Evolutionary conservation across 2,329 filamentous ascomycete genomes (phyloP), one percentile per base, ranked within the genome.

Genomic region (Mycosphaerella sp.): DNA sequence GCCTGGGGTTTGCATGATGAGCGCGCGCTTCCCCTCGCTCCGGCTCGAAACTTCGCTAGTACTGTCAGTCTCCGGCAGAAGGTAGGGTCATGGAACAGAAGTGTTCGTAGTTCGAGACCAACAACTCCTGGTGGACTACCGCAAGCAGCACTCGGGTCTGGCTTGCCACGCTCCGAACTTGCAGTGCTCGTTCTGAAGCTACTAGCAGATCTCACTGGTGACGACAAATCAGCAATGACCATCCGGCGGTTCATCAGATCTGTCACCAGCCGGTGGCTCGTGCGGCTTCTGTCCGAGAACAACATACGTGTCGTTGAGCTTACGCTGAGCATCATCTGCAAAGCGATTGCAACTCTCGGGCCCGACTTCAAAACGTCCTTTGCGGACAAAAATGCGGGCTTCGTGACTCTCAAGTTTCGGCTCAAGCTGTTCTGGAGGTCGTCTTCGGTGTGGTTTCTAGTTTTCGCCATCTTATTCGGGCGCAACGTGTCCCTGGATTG

Each of bases 381-480:
- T 61, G 79, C 84, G 11, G 80, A 84, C 17, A 95, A 95, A 71
- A 89, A 86, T 9, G 89, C 89, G 31, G 95, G 95, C 1, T 96
- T 96, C 68, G 78, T 79, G 34, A 86, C 96, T 58, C 85, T 97
- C 82, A 86, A 86, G 38, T 81, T 87, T 64, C 82, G 89, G 32
- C 73, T 98, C 3, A 89, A 85, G 66, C 78, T 85, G 64, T 96
- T 91, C 83, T 98, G 93, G 92, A 85, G 88, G 64, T 80, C 90
- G 12, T 82, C 90, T 2, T 82, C 83, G 0, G 72, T 97, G 26
- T 97, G 93, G 93, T 84, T 86, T 0, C 85, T 93, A 42, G 90
- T 87, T 66, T 88, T 98, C 70, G 85, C 88, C 50, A 86, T 97
- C 21, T 72, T 98, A 2, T 95, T 98, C 66, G 90, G 88, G 0